Conservation (phyloP, 176 grass and related monocot species). For the Lolium rigidum region DNA sequence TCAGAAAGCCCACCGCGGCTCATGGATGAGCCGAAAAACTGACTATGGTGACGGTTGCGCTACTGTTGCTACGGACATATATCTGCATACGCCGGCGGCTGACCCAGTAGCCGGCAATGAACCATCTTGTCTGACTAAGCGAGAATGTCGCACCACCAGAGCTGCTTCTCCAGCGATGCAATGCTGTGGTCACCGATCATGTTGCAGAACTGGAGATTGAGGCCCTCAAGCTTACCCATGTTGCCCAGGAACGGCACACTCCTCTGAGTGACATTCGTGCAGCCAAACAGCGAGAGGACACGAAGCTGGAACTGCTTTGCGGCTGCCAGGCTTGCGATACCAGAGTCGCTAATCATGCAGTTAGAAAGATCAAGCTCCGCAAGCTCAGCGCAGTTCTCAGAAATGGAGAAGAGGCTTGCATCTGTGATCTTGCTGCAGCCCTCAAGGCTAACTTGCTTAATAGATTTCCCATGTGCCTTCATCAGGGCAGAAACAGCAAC, state of each 20-base stretch:
- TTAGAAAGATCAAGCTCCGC: constrained; percentile 84
- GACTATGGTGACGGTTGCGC: constrained; percentile 35
- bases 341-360: constrained; percentile 72
- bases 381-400: constrained; percentile 65
- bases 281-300: constrained; percentile 77
- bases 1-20: constrained; percentile 62
- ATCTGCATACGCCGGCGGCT: constrained; percentile 55
- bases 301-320: constrained; percentile 73
- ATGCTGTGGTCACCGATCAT: constrained; percentile 64
- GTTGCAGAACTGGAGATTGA: constrained; percentile 89
- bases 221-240: constrained; percentile 73
- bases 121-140: constrained; percentile 53
- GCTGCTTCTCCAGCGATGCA: constrained; percentile 69
- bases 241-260: constrained; percentile 69
- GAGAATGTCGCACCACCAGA: constrained; percentile 97
- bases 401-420: constrained; percentile 64
- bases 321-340: constrained; percentile 67
- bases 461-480: constrained; percentile 81
- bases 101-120: constrained; percentile 34
- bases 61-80: constrained; percentile 38
- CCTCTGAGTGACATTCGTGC: constrained; percentile 69
- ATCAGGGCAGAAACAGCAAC: constrained; percentile 60
- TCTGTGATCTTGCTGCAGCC: constrained; percentile 93
- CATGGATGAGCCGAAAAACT: constrained; percentile 61
- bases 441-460: constrained; percentile 78